A percentile compares a stretch with the other conserved stretches of the same genome.
Evolutionary conservation across 805 yeast genomes (phyloP).

Genomic region (Barnettozyma botsteinii): DNA sequence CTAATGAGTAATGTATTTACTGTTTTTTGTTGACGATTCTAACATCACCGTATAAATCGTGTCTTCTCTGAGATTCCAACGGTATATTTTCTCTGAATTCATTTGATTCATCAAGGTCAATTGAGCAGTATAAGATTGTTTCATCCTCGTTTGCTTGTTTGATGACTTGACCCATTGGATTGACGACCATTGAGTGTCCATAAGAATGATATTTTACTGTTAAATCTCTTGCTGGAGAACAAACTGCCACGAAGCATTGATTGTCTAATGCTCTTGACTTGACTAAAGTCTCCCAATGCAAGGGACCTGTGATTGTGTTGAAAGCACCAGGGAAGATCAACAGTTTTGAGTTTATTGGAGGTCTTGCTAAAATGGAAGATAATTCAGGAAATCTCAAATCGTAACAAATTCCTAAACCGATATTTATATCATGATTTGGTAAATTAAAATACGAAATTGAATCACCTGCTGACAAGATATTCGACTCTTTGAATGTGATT

Average conservation of each 20-base stretch:
- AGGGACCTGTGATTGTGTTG: conserved; percentile 79
- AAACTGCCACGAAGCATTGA: conserved; percentile 64
- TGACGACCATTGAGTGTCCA: conserved; percentile 61
- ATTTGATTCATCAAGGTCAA: conserved; percentile 51
- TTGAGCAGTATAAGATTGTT: conserved; percentile 61
- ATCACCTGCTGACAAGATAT: conserved; percentile 14
- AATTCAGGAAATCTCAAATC: conserved; percentile 79
- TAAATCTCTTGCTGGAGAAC: conserved; percentile 84
- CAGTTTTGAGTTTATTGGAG: conserved; percentile 49
- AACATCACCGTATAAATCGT: conserved; percentile 45
- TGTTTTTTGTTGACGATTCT: not conserved
- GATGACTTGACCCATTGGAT: conserved; percentile 54
- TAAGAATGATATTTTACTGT: conserved; percentile 56
- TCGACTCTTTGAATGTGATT: conserved; percentile 75
- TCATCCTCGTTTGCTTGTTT: conserved; percentile 75
- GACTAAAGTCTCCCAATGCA: conserved; percentile 77
- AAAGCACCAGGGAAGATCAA: conserved; percentile 83
- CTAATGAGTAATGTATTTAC: too few species aligned
- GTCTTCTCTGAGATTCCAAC: conserved; percentile 59
- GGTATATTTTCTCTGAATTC: conserved; percentile 61
- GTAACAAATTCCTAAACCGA: conserved; percentile 84
- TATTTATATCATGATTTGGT: conserved; percentile 65
- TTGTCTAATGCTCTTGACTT: conserved; percentile 72
- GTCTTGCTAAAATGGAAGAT: conserved; percentile 49
- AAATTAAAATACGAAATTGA: conserved; percentile 25